Base-by-base conservation (phyloP, 2,329 filamentous ascomycete species). In the Amesomyces nigricolor region DNA sequence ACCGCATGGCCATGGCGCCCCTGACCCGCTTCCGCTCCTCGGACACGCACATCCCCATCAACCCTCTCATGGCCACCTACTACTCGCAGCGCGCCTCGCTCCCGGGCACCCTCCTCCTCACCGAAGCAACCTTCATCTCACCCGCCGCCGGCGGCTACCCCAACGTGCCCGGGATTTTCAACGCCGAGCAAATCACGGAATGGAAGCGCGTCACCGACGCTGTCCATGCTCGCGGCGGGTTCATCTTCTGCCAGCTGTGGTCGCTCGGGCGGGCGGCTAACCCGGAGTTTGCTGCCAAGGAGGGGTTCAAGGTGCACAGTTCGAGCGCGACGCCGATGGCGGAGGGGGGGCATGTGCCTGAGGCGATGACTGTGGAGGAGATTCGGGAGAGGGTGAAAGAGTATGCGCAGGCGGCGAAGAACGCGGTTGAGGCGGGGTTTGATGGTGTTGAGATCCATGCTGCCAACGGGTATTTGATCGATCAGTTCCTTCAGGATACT, bases 181-280 rank as follows among this genome's bases (percentile, higher is more conserved):
- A 68, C 42, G 66, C 74, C 1, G 74, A 71, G 19, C 82, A 86
- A 61, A 73, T 80, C 45, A 73, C 73, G 0, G 78, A 73, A 0
- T 88, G 84, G 85, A 78, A 75, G 13, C 71, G 74, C 53, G 71
- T 87, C 29, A 81, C 79, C 1, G 76, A 81, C 47, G 79, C 77
- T 1, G 82, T 88, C 1, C 85, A 88, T 68, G 73, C 73, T 29
- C 80, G 82, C 61, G 81, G 81, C 42, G 76, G 74, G 39, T 79
- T 74, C 63, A 81, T 86, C 58, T 86, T 78, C 67, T 66, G 76
- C n/a, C 85, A 88, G 67, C 72, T 88, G 0, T 87, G 72, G 72
- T 67, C 69, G 11, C 68, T 73, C 0, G 73, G 73, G 0, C 72
- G 73, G 0, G 66, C 65, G 19, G 72, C 71, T 0, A 14, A 42